Evolutionary conservation across 108 stramenopile species (phyloP), one percentile per base, ranked within the genome.

Genomic region (Aureococcus anophagefferens): DNA sequence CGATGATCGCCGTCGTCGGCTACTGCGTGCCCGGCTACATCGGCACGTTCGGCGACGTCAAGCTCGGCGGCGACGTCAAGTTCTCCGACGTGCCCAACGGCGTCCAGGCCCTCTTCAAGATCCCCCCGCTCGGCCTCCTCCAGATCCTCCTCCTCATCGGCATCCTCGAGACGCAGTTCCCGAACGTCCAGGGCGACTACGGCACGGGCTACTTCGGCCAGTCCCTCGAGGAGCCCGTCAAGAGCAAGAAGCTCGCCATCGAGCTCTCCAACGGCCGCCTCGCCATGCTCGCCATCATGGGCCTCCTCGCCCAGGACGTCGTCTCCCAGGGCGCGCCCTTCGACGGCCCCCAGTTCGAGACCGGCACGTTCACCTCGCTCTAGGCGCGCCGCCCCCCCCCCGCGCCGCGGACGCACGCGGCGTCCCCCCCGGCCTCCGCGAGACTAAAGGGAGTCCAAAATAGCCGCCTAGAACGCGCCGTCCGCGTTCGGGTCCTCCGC

Each of bases 1-100:
- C 80, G 30, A 81, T 81, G 80, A 68, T 71, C 46, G 81, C 79
- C 44, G 79, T 80, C 36, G 71, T 80, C 30, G 81, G 81, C 46
- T 62, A 70, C 62, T 18, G 30, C 32, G 70, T 62, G 7, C 70
- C 62, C 18, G 32, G 63, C 13, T 28, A 62, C 25, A 28, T 44
- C 7, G 25, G 51, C 33, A 35, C 33, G 18, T 63, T 63, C 35
- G 59, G 59, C 34, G 68, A 46, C 35, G 1, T 35, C 16, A 59
- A 70, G 46, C 32, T 70, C n/a, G 51, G 46, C 62, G 35, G 46
- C 16, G 35, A 70, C 25, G 62, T 70, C 59, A 45, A 46, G 62
- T 70, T 67, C 35, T 35, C 67, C 11, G 67, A 67, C 35, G 67
- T 40, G 28, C 67, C 67, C 5, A 40, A 40, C 67, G 37, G 70